Conservation (phyloP, 208 protist genomes). For the Crithidia mellificae region DNA sequence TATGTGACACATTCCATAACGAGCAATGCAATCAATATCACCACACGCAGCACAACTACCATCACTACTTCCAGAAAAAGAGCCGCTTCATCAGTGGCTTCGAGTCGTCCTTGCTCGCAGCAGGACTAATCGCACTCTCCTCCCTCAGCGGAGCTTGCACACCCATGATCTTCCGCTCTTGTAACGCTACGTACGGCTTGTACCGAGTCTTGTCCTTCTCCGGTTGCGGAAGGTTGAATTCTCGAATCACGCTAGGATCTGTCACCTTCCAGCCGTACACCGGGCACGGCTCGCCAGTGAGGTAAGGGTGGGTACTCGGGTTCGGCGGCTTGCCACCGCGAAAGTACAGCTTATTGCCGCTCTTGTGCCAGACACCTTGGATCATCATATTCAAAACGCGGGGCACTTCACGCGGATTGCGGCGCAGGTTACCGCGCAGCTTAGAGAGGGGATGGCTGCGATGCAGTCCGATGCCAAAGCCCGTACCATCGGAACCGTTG, state of each 20-base stretch:
- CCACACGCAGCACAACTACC: background rate
- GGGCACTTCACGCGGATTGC: conserved; percentile 59
- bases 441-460: conserved; percentile 81
- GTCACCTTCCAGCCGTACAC: conserved; percentile 89
- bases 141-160: conserved; percentile 25
- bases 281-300: conserved; percentile 90
- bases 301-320: conserved; percentile 84
- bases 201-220: conserved; percentile 77
- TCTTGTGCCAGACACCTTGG: conserved; percentile 91
- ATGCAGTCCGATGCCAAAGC: conserved; percentile 85
- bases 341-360: conserved; percentile 88
- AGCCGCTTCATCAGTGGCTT: conserved; percentile 88
- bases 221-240: conserved; percentile 77
- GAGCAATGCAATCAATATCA: no score
- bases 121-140: background rate
- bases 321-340: conserved; percentile 89
- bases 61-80: conserved; percentile 85
- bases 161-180: conserved; percentile 84
- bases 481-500: conserved; percentile 81
- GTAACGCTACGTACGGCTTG: conserved; percentile 88
- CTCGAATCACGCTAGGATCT: conserved; percentile 75
- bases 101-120: conserved; percentile 20
- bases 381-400: conserved; percentile 90
- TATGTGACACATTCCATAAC: conserved; percentile 8
- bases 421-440: conserved; percentile 75